phyloP scores from a whole-genome alignment of 768 basidiomycete species.

The Gyrodon lividus region DNA sequence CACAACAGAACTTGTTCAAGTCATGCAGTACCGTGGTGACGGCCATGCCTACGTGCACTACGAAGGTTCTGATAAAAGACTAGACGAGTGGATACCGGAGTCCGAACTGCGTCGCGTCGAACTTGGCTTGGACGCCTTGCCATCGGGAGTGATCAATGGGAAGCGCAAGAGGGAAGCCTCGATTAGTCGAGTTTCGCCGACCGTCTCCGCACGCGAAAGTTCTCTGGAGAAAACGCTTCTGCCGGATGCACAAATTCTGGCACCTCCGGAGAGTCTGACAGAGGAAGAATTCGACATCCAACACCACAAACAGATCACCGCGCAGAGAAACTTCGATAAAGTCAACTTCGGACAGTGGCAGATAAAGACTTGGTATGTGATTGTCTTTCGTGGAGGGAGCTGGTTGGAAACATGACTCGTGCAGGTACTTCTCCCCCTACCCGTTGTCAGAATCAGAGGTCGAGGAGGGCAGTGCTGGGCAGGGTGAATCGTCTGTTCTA shows the following conservation, averaged over 20 bases:
- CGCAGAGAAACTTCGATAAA: constrained; percentile 81
- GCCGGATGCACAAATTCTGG: constrained; percentile 13
- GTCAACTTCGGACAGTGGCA: constrained; percentile 85
- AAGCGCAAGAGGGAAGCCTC: constrained; percentile 32
- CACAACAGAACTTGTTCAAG: constrained; percentile 43
- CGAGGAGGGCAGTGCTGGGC: constrained; percentile 41
- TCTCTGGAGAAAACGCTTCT: constrained; percentile 12
- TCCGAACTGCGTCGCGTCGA: constrained; percentile 33
- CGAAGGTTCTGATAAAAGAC: constrained; percentile 62
- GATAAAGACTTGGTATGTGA: constrained; percentile 82
- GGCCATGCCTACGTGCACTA: constrained; percentile 73
- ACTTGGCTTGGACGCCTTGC: constrained; percentile 20
- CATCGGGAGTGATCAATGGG: constrained; percentile 27
- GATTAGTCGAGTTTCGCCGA: constrained; percentile 16
- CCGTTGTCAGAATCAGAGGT: constrained; percentile 69
- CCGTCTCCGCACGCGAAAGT: constrained; percentile 23
- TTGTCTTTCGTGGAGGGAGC: constrained; percentile 1
- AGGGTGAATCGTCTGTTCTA: constrained; percentile 24
- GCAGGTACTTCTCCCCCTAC: constrained; percentile 93
- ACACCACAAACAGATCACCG: constrained; percentile 64
- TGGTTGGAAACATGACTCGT: background rate
- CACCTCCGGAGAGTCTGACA: constrained; percentile 42
- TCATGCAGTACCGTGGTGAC: constrained; percentile 49
- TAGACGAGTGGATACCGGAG: constrained; percentile 73
- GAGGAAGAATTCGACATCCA: constrained; percentile 72